Percentiles rank a stretch among this genome's conserved stretches.
These are phyloP conservation scores for Amanita pseudoporphyria DNA, from an alignment of 768 basidiomycete genomes.

Conservation along the genomic window DNA sequence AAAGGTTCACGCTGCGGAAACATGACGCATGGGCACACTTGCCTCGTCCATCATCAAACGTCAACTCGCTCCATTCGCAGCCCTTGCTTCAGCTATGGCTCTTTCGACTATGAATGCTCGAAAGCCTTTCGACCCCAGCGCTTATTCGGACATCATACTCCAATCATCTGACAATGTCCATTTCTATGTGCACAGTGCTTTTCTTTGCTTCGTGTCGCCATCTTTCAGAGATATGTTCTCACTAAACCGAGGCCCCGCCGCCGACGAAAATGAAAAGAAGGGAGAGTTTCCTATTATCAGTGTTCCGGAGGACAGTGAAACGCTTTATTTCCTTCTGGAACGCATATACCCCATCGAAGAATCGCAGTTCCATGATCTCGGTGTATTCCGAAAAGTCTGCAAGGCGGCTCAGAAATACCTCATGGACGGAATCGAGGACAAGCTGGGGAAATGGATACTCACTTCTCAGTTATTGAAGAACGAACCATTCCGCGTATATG, in stretches of 20 bases:
- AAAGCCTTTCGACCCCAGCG: background rate
- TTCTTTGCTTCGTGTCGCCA: constrained; percentile 22
- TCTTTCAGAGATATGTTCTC: constrained; percentile 23
- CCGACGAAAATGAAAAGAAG: constrained; percentile 1
- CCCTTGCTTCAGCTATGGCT: too few relatives aligned
- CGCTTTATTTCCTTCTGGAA: constrained; percentile 8
- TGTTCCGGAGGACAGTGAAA: constrained; percentile 10
- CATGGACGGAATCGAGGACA: constrained; percentile 2
- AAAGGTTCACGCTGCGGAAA: too few relatives aligned
- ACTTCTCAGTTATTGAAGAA: background rate
- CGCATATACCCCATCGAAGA: constrained; percentile 4
- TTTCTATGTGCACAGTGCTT: constrained; percentile 18
- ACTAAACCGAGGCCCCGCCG: constrained; percentile 11
- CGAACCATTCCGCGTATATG: background rate
- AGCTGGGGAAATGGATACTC: background rate
- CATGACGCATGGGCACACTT: too few relatives aligned
- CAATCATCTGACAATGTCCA: constrained; percentile 20
- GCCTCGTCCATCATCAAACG: too few relatives aligned
- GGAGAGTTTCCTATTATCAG: constrained; percentile 6
- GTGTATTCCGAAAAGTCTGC: background rate
- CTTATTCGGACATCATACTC: constrained; percentile 18
- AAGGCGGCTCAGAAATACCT: constrained; percentile 3
- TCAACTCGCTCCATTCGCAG: too few relatives aligned
- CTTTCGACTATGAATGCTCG: background rate
- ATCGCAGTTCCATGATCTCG: background rate